Conservation (phyloP, 768 basidiomycete genomes). For the Artomyces pyxidatus region DNA sequence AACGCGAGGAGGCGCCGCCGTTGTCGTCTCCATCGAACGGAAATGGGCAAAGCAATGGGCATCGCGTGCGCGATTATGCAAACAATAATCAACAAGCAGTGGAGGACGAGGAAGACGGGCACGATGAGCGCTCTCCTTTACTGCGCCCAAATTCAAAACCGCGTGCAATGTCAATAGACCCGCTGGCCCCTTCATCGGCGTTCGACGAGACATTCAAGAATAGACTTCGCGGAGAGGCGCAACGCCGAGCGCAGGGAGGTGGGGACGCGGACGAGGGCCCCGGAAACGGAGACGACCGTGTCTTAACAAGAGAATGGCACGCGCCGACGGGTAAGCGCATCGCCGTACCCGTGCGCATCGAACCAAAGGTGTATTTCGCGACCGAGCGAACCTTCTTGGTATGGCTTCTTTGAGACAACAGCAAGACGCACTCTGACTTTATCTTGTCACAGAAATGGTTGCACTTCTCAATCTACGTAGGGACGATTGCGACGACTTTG, state of each 20-base stretch:
- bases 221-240: conserved; percentile 40
- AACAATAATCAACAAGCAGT: conserved; percentile 8
- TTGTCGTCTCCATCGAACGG: neutral
- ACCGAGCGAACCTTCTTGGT: conserved; percentile 92
- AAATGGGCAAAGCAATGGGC: conserved; percentile 19
- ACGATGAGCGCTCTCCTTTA: conserved; percentile 32
- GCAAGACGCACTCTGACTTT: conserved; percentile 1
- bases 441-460: conserved; percentile 73
- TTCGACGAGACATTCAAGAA: conserved; percentile 82
- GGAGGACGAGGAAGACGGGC: conserved; percentile 17
- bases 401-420: conserved; percentile 25
- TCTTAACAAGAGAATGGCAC: conserved; percentile 58
- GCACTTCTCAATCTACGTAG: conserved; percentile 79
- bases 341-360: conserved; percentile 89
- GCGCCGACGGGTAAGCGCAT: conserved; percentile 87
- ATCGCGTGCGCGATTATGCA: conserved; percentile 14
- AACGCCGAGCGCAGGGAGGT: conserved; percentile 34
- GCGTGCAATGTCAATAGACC: conserved; percentile 61
- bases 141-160: conserved; percentile 20
- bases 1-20: conserved; percentile 9
- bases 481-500: conserved; percentile 82
- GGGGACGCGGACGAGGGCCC: conserved; percentile 27
- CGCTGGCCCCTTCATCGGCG: conserved; percentile 70
- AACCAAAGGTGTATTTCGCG: conserved; percentile 98
- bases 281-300: conserved; percentile 34